These are phyloP conservation scores for Sugiyamaella xylanicola DNA, from an alignment of 1,139 yeast species.

Conservation along the genomic window DNA sequence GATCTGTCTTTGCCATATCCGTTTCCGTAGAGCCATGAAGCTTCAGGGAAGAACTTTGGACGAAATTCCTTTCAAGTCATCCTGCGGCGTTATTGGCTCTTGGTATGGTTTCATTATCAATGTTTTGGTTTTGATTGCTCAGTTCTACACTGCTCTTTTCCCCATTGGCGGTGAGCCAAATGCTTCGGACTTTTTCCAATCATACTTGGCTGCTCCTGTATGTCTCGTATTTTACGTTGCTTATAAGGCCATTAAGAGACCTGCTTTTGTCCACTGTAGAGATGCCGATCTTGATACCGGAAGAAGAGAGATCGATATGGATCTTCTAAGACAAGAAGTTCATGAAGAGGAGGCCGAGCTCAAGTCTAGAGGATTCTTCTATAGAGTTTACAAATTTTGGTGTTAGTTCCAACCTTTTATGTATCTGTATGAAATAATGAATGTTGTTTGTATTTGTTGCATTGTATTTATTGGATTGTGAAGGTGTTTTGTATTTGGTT, in stretches of 20 bases:
- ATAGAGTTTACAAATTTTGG: conserved; percentile 50
- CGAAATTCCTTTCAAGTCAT: conserved; percentile 71
- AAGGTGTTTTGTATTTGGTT: too few relatives aligned
- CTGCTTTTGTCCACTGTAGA: conserved; percentile 46
- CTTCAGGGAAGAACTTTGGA: conserved; percentile 63
- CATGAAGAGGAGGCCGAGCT: conserved; percentile 50
- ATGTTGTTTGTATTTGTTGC: neutral
- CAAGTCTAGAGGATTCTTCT: conserved; percentile 42
- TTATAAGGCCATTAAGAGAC: conserved; percentile 53
- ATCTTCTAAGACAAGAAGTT: conserved; percentile 53
- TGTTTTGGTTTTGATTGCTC: conserved; percentile 68
- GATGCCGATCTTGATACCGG: conserved; percentile 61
- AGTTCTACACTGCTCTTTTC: conserved; percentile 77
- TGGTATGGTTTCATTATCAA: conserved; percentile 58
- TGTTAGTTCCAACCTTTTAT: conserved; percentile 42
- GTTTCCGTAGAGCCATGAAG: conserved; percentile 75
- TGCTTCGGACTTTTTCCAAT: conserved; percentile 55
- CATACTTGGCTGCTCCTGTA: conserved; percentile 58
- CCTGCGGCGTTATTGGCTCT: conserved; percentile 72
- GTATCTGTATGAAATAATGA: conserved; percentile 1
- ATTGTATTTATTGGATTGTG: neutral
- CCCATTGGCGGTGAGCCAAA: conserved; percentile 54
- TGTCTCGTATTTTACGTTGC: conserved; percentile 52
- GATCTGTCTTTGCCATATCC: conserved; percentile 70
- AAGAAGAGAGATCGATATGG: conserved; percentile 58